A percentile compares a stretch with the other conserved stretches of the same genome.
Evolutionary conservation across 2,329 filamentous ascomycete species (phyloP).

Genomic region (Alternaria alternata): DNA sequence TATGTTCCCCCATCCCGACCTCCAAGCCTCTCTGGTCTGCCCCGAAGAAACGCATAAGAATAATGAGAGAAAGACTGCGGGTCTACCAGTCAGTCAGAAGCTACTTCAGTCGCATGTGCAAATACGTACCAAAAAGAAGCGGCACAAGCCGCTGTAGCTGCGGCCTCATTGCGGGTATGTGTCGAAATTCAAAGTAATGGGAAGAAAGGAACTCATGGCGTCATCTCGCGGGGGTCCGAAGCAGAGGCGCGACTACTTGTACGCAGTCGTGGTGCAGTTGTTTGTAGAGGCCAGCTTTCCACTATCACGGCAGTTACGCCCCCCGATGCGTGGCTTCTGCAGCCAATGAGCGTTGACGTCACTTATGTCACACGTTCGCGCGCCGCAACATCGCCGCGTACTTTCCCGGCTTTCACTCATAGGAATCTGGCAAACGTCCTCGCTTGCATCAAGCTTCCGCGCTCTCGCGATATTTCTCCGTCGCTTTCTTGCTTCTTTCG

Average conservation of each 20-base stretch:
- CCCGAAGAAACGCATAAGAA: slow-evolving; percentile 31
- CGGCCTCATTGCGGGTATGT: slow-evolving; percentile 43
- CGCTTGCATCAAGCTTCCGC: not conserved
- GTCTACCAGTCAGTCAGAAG: slow-evolving; percentile 31
- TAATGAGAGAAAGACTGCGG: slow-evolving; percentile 44
- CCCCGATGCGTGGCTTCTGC: slow-evolving; percentile 14
- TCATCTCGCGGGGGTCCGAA: slow-evolving; percentile 29
- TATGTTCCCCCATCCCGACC: slow-evolving; percentile 30
- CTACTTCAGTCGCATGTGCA: slow-evolving; percentile 11
- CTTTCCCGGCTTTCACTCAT: not conserved
- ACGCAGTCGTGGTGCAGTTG: slow-evolving; percentile 28
- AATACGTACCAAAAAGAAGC: slow-evolving; percentile 45
- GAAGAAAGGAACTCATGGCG: slow-evolving; percentile 41
- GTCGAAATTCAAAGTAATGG: slow-evolving; percentile 21
- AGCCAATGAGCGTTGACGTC: slow-evolving; percentile 46
- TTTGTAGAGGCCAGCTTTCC: slow-evolving; percentile 48
- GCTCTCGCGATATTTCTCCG: not conserved
- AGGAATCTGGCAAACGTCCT: not conserved
- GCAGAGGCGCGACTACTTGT: slow-evolving; percentile 23
- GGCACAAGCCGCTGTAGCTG: slow-evolving; percentile 47
- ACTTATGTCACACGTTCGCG: slow-evolving; percentile 19
- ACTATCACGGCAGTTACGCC: slow-evolving; percentile 31
- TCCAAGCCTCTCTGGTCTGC: slow-evolving; percentile 22
- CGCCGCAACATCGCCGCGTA: slow-evolving; percentile 6
- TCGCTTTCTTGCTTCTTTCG: not conserved